Evolutionary conservation across 169 alveolate species (phyloP).

Genomic region (Cryptosporidium sp.): DNA sequence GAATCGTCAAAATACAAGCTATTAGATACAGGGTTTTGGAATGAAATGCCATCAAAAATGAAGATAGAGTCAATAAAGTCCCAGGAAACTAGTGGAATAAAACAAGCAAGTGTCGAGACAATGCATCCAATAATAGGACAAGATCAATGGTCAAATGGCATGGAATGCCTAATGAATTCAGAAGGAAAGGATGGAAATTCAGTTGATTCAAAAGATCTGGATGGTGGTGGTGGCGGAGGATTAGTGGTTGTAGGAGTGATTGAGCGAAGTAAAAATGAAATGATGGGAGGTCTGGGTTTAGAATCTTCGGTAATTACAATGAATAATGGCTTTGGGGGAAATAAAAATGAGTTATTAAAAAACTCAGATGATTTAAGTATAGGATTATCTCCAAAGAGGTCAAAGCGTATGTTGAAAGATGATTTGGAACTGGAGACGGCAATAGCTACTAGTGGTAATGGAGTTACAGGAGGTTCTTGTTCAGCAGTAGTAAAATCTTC

Average conservation of each 20-base stretch:
- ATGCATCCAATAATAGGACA: constrained; percentile 63
- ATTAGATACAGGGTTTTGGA: constrained; percentile 11
- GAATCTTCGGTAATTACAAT: constrained; percentile 26
- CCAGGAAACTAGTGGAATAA: not conserved
- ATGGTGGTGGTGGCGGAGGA: not conserved
- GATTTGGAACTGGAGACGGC: not conserved
- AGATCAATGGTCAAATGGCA: constrained; percentile 22
- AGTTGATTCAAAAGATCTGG: not conserved
- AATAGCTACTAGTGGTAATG: not conserved
- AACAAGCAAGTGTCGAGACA: constrained; percentile 8
- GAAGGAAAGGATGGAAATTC: constrained; percentile 3
- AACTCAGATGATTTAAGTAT: not conserved
- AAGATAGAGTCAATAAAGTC: constrained; percentile 28
- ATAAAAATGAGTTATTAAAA: not conserved
- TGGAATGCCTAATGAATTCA: constrained; percentile 5
- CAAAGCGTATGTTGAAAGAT: constrained; percentile 22
- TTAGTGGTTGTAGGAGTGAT: not conserved
- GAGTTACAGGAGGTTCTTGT: not conserved
- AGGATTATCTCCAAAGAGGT: constrained; percentile 58
- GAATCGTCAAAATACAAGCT: constrained; percentile 17
- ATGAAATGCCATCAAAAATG: constrained; percentile 16
- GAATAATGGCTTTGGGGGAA: not conserved
- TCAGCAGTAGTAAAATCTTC: constrained; percentile 7
- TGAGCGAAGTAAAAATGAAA: not conserved
- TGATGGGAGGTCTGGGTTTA: constrained; percentile 10